Evolutionary conservation across 2,329 filamentous ascomycete species (phyloP), one percentile per base, ranked within the genome.

Genomic region (Paramyrothecium sp.): DNA sequence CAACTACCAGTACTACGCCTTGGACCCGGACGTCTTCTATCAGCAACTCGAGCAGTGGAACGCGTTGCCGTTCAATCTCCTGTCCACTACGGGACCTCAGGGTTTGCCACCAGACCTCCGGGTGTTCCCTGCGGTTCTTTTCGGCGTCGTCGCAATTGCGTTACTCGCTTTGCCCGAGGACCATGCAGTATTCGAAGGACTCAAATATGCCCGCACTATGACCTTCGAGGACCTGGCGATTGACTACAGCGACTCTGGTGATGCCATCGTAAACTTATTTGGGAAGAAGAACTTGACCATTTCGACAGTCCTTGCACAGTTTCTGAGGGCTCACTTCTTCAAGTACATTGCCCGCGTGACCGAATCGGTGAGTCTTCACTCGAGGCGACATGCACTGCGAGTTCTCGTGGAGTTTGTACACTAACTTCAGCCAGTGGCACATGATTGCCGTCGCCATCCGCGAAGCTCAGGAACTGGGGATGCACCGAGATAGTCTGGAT

Each of bases 401-500:
- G 17, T 22, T 20, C 16, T 21, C 16, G 3, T 16, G 38, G 38
- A 17, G 21, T 16, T 19, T 47, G 21, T 22, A 21, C 20, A n/a
- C 49, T 51, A 23, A 51, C 26, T 16, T 16, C 17, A 3, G 20
- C 22, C 53, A 83, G 79, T 85, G 81, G 81, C 82, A 85, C 64
- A 76, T 77, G 2, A 74, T 88, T 30, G 81, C 82, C 1, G 75
- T 78, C 21, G 80, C 82, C 1, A 86, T 88, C 56, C 75, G 83
- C 46, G 84, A 88, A 65, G 85, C 83, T 0, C 85, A 88, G 65
- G 85, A 87, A 62, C 78, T 88, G 46, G 85, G 84, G 13, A 72
- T 88, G 63, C 81, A 88, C 61, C 76, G 80, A 13, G 79, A 83
- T 60, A 75, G 72, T 38, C 69, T 80, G 26, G 82, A 85, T 60